These are phyloP conservation scores for Taphrina pruni DNA, from an alignment of 1,139 yeast genomes.

Conservation along the genomic window DNA sequence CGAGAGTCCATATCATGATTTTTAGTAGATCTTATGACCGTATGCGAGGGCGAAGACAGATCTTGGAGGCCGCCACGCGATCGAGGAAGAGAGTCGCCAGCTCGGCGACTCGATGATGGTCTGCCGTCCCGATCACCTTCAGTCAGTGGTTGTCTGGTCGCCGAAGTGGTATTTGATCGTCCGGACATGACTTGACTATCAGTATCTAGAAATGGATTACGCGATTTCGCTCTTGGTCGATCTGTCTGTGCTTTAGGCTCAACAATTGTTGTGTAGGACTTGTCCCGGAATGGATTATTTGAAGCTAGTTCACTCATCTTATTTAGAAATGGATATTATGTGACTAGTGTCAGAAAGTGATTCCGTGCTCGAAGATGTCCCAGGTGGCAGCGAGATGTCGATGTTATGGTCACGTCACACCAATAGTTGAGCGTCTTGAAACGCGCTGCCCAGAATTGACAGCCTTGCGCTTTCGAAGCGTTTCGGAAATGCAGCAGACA, in stretches of 20 bases:
- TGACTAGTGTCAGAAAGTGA: too few species aligned
- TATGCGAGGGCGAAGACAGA: not conserved
- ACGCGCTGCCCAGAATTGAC: not conserved
- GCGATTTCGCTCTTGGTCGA: not conserved
- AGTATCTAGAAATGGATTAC: conserved; percentile 35
- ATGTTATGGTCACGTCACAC: not conserved
- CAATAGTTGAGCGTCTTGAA: not conserved
- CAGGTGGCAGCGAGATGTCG: not conserved
- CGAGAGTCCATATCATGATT: not conserved
- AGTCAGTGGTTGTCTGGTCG: not conserved
- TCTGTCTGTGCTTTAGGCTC: not conserved
- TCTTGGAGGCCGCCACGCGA: not conserved
- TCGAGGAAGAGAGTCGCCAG: not conserved
- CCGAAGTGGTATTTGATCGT: not conserved
- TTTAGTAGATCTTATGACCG: not conserved
- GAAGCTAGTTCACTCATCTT: conserved; percentile 16
- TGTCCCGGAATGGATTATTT: conserved; percentile 38
- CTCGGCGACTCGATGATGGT: conserved; percentile 7
- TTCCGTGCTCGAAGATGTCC: too few species aligned
- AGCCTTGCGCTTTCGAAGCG: not conserved
- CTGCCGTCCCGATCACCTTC: not conserved
- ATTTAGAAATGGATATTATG: not conserved
- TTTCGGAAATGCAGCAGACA: not conserved
- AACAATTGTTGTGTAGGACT: not conserved
- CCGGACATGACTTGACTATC: not conserved